Evolutionary conservation across 2,329 filamentous ascomycete species (phyloP).

Genomic region (Chrysoporthe puriensis): DNA sequence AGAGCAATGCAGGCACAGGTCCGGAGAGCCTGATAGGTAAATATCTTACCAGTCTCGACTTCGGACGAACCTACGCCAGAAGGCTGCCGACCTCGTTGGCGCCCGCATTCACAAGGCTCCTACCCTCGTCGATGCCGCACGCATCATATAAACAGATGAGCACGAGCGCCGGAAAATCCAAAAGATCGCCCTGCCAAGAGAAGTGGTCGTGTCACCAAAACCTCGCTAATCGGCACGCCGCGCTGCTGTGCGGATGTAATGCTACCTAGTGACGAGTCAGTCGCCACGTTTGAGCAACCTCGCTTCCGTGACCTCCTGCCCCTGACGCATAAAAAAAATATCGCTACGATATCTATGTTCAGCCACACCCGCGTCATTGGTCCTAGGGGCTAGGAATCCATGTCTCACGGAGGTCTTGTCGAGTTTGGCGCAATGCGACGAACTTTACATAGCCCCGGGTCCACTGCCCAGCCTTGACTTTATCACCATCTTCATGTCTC

Average conservation of each 20-base stretch:
- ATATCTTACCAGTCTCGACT: too few species aligned
- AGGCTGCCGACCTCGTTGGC: too few species aligned
- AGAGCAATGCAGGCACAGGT: too few species aligned
- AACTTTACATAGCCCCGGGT: background rate
- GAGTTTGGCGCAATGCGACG: background rate
- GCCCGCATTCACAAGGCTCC: too few species aligned
- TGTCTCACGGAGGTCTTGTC: background rate
- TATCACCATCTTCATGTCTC: background rate
- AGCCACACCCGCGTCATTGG: background rate
- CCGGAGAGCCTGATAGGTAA: too few species aligned
- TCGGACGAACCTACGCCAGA: too few species aligned
- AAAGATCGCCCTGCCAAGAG: background rate
- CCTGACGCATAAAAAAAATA: background rate
- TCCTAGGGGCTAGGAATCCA: background rate
- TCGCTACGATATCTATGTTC: background rate
- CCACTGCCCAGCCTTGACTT: background rate
- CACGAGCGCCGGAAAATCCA: too few species aligned
- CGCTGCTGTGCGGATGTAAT: background rate
- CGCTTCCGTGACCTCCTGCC: conserved; percentile 5
- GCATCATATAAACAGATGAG: too few species aligned
- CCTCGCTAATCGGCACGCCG: conserved; percentile 1
- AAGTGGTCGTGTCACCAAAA: background rate
- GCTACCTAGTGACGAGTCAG: background rate
- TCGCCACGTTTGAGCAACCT: conserved; percentile 6
- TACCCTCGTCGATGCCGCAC: too few species aligned